phyloP scores from a whole-genome alignment of 2,329 filamentous ascomycete species.

The Hirsutella minnesotensis region DNA sequence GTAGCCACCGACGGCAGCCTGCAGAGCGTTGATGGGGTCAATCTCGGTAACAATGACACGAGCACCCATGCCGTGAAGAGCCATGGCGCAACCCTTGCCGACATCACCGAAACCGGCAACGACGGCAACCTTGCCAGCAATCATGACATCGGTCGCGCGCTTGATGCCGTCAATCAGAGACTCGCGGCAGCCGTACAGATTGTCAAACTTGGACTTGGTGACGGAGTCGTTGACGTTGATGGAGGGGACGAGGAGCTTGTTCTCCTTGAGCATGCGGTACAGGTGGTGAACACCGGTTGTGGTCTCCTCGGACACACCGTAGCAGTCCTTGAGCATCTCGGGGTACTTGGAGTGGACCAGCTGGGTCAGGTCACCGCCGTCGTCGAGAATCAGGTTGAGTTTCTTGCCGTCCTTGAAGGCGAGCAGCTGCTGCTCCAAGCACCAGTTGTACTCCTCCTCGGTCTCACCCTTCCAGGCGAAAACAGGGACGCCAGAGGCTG shows the following conservation, averaged over 20 bases:
- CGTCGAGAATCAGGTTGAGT: conserved; percentile 98
- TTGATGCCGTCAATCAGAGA: conserved; percentile 99
- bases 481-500: conserved; percentile 83
- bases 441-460: conserved; percentile 99
- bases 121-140: conserved; percentile 96
- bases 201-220: conserved; percentile 99
- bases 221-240: conserved; percentile 99
- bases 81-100: conserved; percentile 95
- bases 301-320: conserved; percentile 97
- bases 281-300: conserved; percentile 99
- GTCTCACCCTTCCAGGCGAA: conserved; percentile 78
- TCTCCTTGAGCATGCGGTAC: conserved; percentile 93
- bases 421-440: conserved; percentile 91
- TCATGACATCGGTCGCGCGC: conserved; percentile 99
- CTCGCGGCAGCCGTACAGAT: conserved; percentile 98
- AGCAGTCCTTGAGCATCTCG: conserved; percentile 96
- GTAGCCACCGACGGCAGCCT: conserved; percentile 94
- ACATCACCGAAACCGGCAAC: conserved; percentile 98
- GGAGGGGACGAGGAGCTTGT: conserved; percentile 79
- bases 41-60: conserved; percentile 94
- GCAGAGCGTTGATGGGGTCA: conserved; percentile 98
- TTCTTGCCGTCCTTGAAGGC: conserved; percentile 95
- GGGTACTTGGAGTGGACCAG: conserved; percentile 98
- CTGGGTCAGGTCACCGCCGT: conserved; percentile 92
- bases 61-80: conserved; percentile 93